These are phyloP conservation scores for Suillus subalutaceus DNA, from an alignment of 768 basidiomycete species.

Conservation along the genomic window DNA sequence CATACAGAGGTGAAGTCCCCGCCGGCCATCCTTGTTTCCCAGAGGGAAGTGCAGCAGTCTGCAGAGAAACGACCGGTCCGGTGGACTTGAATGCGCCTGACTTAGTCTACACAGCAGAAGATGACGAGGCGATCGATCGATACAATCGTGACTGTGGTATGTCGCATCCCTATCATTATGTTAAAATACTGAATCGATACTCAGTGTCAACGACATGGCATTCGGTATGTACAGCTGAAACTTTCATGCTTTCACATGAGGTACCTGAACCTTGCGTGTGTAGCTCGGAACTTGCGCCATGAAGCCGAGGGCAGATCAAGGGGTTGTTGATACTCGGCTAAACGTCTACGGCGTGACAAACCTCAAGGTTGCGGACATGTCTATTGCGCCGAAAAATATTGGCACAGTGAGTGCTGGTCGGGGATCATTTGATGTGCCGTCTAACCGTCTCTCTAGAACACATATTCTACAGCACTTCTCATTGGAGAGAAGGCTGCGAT, in stretches of 20 bases:
- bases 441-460: conserved; percentile 28
- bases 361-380: conserved; percentile 61
- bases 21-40: conserved; percentile 21
- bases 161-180: neutral
- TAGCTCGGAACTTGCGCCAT: conserved; percentile 71
- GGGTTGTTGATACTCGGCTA: conserved; percentile 61
- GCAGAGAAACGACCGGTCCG: conserved; percentile 21
- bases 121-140: conserved; percentile 38
- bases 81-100: conserved; percentile 30
- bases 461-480: conserved; percentile 41
- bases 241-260: neutral
- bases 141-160: conserved; percentile 26
- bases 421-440: neutral
- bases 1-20: conserved; percentile 38
- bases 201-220: conserved; percentile 50
- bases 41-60: conserved; percentile 30
- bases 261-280: conserved; percentile 22
- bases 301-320: conserved; percentile 58
- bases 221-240: conserved; percentile 34
- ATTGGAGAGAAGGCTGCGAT: conserved; percentile 61
- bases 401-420: conserved; percentile 22
- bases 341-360: conserved; percentile 63
- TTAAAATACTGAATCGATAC: neutral
- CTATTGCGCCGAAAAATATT: conserved; percentile 39
- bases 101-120: conserved; percentile 36